Evolutionary conservation across 164 flowering plant species (phyloP).

Genomic region (Chimonanthus salicifolius): DNA sequence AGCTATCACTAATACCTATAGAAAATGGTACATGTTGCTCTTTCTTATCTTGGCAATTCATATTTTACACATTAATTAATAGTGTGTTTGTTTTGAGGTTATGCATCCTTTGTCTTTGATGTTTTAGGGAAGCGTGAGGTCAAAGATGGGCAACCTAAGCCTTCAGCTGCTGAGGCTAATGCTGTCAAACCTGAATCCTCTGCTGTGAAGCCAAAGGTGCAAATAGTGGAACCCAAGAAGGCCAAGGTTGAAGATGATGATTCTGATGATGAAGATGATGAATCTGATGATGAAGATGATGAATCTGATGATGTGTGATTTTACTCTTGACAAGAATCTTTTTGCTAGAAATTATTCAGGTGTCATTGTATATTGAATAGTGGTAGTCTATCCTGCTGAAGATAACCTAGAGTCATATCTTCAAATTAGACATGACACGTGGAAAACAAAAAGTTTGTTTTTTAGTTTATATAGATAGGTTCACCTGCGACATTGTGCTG

Average conservation of each 20-base stretch:
- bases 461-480: too few species aligned
- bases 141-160: conserved; percentile 18
- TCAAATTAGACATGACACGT: too few species aligned
- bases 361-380: too few species aligned
- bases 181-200: conserved; percentile 19
- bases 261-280: conserved; percentile 19
- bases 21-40: conserved; percentile 31
- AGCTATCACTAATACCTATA: conserved; percentile 10
- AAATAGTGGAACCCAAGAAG: conserved; percentile 24
- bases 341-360: too few species aligned
- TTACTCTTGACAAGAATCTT: too few species aligned
- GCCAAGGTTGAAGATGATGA: conserved; percentile 20
- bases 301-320: conserved; percentile 23
- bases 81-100: neutral
- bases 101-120: neutral
- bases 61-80: neutral
- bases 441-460: too few species aligned
- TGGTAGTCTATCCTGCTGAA: too few species aligned
- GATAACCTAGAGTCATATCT: too few species aligned
- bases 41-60: neutral
- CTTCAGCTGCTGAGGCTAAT: conserved; percentile 18
- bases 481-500: too few species aligned
- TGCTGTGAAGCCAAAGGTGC: conserved; percentile 23
- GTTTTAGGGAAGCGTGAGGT: conserved; percentile 28
- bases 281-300: conserved; percentile 24